Base-by-base conservation (phyloP, 495 filamentous ascomycete genomes). In the Penicillium goetzii region DNA sequence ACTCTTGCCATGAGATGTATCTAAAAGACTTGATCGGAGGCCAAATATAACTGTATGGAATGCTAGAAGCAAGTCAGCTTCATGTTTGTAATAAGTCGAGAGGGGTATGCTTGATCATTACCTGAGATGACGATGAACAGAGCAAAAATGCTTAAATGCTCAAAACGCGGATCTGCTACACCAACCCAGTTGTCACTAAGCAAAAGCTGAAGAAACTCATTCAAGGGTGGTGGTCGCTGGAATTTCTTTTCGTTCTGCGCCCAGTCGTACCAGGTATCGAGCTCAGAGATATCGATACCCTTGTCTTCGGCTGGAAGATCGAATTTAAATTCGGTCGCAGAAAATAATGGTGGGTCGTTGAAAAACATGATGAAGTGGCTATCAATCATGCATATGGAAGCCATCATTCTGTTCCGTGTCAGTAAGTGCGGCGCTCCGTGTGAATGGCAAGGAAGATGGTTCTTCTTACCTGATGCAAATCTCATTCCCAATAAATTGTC, bases 291-390 rank as follows among this genome's bases (percentile, higher is more conserved):
- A 23, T 64, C 65, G 10, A 68, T 58, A 5, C 61, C 65, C 12
- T 25, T 52, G 15, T 68, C 65, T 34, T 64, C 65, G 12, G 61
- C 61, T n/a, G 65, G 65, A 15, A 68, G 65, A 52, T 68, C 65
- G 52, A 68, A 68, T 9, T 25, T 23, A 3, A 68, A 58, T 32
- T 68, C 65, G 4, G 61, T 36, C 8, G 32, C 33, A 34, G 61
- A 56, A n/a, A 68, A 49, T 14, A 58, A 30, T 1, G 61, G 66
- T 11, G 62, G 59, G 14, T 34, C 56, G 23, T 68, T 68, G 50
- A 68, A 65, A n/a, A 68, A 68, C 32, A 61, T 68, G 21, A 65
- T 65, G 52, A 59, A 64, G 28, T 68, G 59, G 25, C 55, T 51
- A 41, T 68, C 66, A 2, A 68, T 64, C 59, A 68, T 64, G 5